A percentile compares a stretch with the other conserved stretches of the same genome.
These are phyloP conservation scores for Mycosphaerella sp. DNA, from an alignment of 2,329 filamentous ascomycete genomes.

Conservation along the genomic window DNA sequence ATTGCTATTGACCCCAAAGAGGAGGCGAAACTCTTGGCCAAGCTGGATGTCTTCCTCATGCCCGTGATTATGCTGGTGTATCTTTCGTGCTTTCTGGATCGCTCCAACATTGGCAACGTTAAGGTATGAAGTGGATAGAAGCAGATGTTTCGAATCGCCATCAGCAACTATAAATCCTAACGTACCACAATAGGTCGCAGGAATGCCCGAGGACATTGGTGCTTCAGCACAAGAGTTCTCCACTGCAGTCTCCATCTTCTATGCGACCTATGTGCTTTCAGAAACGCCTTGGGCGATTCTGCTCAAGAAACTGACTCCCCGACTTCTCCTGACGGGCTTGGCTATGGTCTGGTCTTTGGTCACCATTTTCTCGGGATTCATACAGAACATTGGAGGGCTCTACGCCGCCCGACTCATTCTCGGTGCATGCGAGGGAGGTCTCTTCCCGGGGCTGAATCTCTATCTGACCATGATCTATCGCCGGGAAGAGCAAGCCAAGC, in stretches of 20 bases:
- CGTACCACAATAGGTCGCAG: constrained; percentile 25
- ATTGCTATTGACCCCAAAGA: constrained; percentile 39
- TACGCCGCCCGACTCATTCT: constrained; percentile 35
- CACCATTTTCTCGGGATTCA: constrained; percentile 46
- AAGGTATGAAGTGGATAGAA: background rate
- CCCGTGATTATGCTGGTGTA: constrained; percentile 53
- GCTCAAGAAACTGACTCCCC: constrained; percentile 1
- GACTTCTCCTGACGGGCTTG: background rate
- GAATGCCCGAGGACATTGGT: constrained; percentile 43
- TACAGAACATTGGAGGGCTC: constrained; percentile 37
- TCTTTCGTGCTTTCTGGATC: constrained; percentile 49
- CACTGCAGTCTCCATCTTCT: constrained; percentile 48
- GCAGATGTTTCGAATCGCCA: background rate
- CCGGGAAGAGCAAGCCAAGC: constrained; percentile 39
- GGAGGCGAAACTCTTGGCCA: constrained; percentile 43
- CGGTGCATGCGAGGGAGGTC: constrained; percentile 25
- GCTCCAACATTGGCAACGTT: constrained; percentile 43
- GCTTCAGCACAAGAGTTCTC: constrained; percentile 40
- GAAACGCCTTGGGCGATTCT: constrained; percentile 36
- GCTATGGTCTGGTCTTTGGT: constrained; percentile 44
- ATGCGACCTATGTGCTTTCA: constrained; percentile 39
- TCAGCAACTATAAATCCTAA: background rate
- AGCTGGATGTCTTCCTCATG: constrained; percentile 45
- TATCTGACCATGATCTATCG: constrained; percentile 39
- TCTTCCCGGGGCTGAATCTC: constrained; percentile 28